Evolutionary conservation across 2,329 filamentous ascomycete genomes (phyloP).

Genomic region (Xylariomycetidae sp.): DNA sequence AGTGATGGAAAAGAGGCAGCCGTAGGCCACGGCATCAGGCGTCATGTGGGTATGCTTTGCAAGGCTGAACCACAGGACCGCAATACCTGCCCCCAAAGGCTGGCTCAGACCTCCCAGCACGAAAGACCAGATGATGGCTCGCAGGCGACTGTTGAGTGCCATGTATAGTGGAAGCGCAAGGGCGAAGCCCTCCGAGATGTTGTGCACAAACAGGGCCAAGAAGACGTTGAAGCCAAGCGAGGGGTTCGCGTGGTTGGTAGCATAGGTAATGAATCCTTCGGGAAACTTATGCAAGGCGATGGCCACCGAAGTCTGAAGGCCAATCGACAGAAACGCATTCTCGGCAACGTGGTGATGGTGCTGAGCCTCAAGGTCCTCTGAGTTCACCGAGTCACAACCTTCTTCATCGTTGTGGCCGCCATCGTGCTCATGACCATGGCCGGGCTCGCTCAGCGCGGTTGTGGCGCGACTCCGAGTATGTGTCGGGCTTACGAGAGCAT

Average conservation of each 20-base stretch:
- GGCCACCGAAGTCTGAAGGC: slow-evolving; percentile 91
- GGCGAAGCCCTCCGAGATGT: slow-evolving; percentile 94
- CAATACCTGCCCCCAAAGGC: slow-evolving; percentile 76
- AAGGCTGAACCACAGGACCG: slow-evolving; percentile 78
- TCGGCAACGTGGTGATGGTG: slow-evolving; percentile 95
- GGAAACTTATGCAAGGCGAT: slow-evolving; percentile 96
- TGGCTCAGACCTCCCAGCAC: slow-evolving; percentile 82
- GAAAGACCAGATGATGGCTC: slow-evolving; percentile 79
- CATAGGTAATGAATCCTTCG: slow-evolving; percentile 83
- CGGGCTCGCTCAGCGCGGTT: slow-evolving; percentile 28
- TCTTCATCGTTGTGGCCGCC: slow-evolving; percentile 21
- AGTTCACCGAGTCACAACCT: slow-evolving; percentile 19
- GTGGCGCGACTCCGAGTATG: slow-evolving; percentile 19
- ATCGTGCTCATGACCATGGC: slow-evolving; percentile 20
- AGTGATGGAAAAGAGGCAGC: slow-evolving; percentile 79
- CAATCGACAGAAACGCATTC: slow-evolving; percentile 89
- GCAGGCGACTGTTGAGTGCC: slow-evolving; percentile 71
- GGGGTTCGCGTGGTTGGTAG: slow-evolving; percentile 93
- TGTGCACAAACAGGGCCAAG: slow-evolving; percentile 93
- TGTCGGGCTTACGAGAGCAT: slow-evolving; percentile 18
- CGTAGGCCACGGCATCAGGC: slow-evolving; percentile 59
- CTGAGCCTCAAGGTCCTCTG: slow-evolving; percentile 41
- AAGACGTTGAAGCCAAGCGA: slow-evolving; percentile 86
- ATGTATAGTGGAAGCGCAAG: slow-evolving; percentile 91
- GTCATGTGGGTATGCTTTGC: slow-evolving; percentile 46